Evolutionary conservation across 1,284 basidiomycete genomes (phyloP).

Genomic region (Microstroma glucosiphilum): DNA sequence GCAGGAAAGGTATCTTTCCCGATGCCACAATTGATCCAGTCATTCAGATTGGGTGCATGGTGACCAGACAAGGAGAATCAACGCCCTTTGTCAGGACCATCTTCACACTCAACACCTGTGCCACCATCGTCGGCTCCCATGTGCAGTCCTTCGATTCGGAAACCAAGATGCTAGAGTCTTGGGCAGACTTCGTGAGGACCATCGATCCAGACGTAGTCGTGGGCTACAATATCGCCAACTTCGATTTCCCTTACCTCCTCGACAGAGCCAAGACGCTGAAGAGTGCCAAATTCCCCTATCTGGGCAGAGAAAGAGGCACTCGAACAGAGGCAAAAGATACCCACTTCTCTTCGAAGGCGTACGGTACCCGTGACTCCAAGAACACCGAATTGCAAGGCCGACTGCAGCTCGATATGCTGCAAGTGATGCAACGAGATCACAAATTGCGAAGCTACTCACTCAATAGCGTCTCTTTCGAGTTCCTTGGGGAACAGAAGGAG

Average conservation of each 20-base stretch:
- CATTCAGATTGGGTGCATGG: slow-evolving; percentile 51
- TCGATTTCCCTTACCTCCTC: slow-evolving; percentile 50
- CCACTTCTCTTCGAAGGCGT: slow-evolving; percentile 50
- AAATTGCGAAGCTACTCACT: slow-evolving; percentile 49
- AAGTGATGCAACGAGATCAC: slow-evolving; percentile 51
- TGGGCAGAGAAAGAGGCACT: slow-evolving; percentile 41
- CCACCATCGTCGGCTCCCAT: slow-evolving; percentile 48
- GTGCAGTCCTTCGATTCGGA: slow-evolving; percentile 46
- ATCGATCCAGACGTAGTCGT: slow-evolving; percentile 49
- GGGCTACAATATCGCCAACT: slow-evolving; percentile 50
- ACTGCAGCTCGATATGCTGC: slow-evolving; percentile 50
- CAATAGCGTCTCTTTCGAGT: slow-evolving; percentile 50
- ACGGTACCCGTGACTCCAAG: slow-evolving; percentile 49
- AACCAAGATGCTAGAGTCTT: slow-evolving; percentile 43
- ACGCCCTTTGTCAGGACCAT: slow-evolving; percentile 49
- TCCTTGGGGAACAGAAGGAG: slow-evolving; percentile 50
- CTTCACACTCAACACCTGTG: slow-evolving; percentile 47
- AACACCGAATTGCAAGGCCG: slow-evolving; percentile 48
- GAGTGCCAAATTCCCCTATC: slow-evolving; percentile 43
- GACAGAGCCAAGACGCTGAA: slow-evolving; percentile 48
- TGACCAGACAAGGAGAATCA: slow-evolving; percentile 48
- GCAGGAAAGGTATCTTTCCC: slow-evolving; percentile 49
- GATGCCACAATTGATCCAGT: slow-evolving; percentile 45
- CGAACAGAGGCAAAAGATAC: slow-evolving; percentile 49
- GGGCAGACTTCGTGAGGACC: slow-evolving; percentile 46